Conservation (phyloP, 1,284 basidiomycete genomes). For the Cerioporus squamosus region DNA sequence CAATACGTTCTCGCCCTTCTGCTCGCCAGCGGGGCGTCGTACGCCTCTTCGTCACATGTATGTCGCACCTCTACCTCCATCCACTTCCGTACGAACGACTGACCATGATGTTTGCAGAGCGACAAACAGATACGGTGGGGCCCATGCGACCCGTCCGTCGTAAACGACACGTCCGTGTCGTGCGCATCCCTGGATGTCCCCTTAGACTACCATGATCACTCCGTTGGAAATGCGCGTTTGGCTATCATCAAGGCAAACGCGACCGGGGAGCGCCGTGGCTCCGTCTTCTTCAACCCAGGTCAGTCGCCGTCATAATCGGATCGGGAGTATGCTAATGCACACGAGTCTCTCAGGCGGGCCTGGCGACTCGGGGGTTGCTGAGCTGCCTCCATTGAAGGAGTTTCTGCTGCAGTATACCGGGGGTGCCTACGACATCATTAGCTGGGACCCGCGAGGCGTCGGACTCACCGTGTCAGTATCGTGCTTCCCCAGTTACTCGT, state of each 20-base stretch:
- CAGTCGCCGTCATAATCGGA: background rate
- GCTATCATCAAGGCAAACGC: slow-evolving; percentile 15
- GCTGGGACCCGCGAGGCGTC: slow-evolving; percentile 18
- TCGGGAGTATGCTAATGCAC: too few species aligned
- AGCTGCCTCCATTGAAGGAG: too few species aligned
- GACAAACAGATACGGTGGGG: background rate
- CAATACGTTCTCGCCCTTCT: too few species aligned
- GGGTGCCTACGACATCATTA: slow-evolving; percentile 10
- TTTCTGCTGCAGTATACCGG: background rate
- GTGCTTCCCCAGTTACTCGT: background rate
- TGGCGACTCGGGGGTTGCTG: background rate
- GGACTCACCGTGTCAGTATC: slow-evolving; percentile 7
- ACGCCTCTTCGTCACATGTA: too few species aligned
- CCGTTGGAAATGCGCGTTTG: slow-evolving; percentile 5
- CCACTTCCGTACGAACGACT: too few species aligned
- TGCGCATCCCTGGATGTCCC: background rate
- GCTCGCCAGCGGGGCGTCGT: too few species aligned
- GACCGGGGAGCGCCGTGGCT: slow-evolving; percentile 8
- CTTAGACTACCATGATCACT: slow-evolving; percentile 12
- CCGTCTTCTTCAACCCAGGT: background rate
- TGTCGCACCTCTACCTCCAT: too few species aligned
- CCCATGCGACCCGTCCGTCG: background rate
- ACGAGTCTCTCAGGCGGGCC: background rate
- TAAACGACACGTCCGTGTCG: background rate
- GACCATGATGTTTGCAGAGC: too few species aligned